Evolutionary conservation across 2,329 filamentous ascomycete species (phyloP).

Genomic region (Aphanoascus verrucosus): DNA sequence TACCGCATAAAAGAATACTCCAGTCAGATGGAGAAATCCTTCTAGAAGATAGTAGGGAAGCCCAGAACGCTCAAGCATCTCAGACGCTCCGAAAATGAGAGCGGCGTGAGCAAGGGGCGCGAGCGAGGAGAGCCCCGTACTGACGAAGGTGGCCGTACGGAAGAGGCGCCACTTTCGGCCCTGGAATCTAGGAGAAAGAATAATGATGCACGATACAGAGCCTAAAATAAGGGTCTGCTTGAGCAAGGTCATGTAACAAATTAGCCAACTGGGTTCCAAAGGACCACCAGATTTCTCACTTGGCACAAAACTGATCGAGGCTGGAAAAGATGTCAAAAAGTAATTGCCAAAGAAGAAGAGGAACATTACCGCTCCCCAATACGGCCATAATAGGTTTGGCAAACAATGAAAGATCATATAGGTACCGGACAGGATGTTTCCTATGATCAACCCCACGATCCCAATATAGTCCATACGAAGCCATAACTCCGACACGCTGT

Average conservation of each 20-base stretch:
- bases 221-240: conserved; percentile 17
- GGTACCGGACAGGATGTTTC: conserved; percentile 25
- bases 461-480: conserved; percentile 22
- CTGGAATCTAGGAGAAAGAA: conserved; percentile 26
- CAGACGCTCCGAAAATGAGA: conserved; percentile 18
- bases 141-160: conserved; percentile 19
- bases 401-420: conserved; percentile 26
- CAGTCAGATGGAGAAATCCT: conserved; percentile 17
- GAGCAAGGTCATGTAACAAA: not conserved
- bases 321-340: conserved; percentile 13
- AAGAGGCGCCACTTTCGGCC: conserved; percentile 17
- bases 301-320: not conserved
- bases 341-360: conserved; percentile 18
- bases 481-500: conserved; percentile 18
- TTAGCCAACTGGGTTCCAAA: not conserved
- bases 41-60: conserved; percentile 23
- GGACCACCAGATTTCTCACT: not conserved
- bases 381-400: conserved; percentile 18
- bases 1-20: conserved; percentile 20
- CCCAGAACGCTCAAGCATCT: conserved; percentile 20
- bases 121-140: conserved; percentile 18
- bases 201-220: conserved; percentile 21
- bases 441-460: conserved; percentile 24
- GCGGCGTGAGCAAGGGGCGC: conserved; percentile 21
- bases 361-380: conserved; percentile 25